Conservation (phyloP, 106 monocot genomes). For the Vanilla planifolia region DNA sequence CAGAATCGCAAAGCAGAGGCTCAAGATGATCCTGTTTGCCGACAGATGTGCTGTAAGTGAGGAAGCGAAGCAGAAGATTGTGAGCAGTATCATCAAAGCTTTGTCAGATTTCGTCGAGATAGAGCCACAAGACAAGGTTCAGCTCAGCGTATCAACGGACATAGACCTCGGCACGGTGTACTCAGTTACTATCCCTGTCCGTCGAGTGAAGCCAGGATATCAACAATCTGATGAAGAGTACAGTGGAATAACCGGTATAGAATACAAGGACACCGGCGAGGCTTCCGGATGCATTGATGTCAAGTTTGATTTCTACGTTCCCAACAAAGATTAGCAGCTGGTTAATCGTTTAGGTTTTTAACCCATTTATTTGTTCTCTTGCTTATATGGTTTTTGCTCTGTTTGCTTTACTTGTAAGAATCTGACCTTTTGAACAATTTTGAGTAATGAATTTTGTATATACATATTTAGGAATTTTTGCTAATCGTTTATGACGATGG, state of each 20-base stretch:
- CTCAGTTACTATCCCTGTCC: slow-evolving; percentile 79
- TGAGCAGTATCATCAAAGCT: slow-evolving; percentile 51
- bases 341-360: too few relatives aligned
- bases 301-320: slow-evolving; percentile 68
- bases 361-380: too few relatives aligned
- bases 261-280: slow-evolving; percentile 76
- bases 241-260: slow-evolving; percentile 55
- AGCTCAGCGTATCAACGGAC: slow-evolving; percentile 79
- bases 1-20: slow-evolving; percentile 79
- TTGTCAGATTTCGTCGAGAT: slow-evolving; percentile 95
- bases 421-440: background rate
- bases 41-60: slow-evolving; percentile 89
- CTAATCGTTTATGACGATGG: too few relatives aligned
- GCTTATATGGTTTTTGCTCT: too few relatives aligned
- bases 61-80: slow-evolving; percentile 90
- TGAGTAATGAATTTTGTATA: too few relatives aligned
- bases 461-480: too few relatives aligned
- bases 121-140: slow-evolving; percentile 86
- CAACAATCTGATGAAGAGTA: slow-evolving; percentile 80
- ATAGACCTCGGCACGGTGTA: slow-evolving; percentile 76
- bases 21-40: slow-evolving; percentile 93
- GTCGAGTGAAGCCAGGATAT: slow-evolving; percentile 75
- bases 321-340: background rate
- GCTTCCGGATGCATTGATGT: slow-evolving; percentile 73
- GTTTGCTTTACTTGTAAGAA: background rate